Evolutionary conservation across 2,329 filamentous ascomycete genomes (phyloP).

Genomic region (Lasiodiplodia theobromae): DNA sequence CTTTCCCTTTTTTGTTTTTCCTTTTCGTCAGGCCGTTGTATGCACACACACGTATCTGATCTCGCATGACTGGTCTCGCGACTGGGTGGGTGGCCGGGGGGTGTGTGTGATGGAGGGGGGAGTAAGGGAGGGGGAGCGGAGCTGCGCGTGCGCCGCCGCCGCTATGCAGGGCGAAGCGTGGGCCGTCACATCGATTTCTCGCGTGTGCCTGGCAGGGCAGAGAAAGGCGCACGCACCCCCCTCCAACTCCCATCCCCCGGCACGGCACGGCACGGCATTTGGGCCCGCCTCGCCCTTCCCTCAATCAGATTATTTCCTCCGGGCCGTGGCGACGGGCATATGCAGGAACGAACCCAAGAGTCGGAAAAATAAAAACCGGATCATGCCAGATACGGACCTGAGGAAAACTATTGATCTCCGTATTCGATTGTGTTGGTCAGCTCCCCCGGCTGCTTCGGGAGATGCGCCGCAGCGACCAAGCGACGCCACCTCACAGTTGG

Average conservation of each 20-base stretch:
- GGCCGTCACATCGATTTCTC: background rate
- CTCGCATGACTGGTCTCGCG: background rate
- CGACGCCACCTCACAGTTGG: slow-evolving; percentile 3
- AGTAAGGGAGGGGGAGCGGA: background rate
- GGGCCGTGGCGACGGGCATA: background rate
- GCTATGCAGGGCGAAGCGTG: background rate
- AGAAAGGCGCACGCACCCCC: background rate
- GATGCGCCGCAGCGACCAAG: slow-evolving; percentile 12
- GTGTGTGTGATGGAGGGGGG: too few species aligned
- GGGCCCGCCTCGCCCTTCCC: background rate
- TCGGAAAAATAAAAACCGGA: background rate
- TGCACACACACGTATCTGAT: background rate
- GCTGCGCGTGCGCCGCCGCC: background rate
- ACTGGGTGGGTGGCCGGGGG: too few species aligned
- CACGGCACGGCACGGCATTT: slow-evolving; percentile 9
- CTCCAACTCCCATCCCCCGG: background rate
- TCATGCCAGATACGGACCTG: background rate
- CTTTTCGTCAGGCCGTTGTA: background rate
- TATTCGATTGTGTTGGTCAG: background rate
- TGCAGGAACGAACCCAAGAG: background rate
- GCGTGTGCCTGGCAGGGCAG: slow-evolving; percentile 4
- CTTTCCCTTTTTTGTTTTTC: background rate
- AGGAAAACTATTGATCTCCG: slow-evolving; percentile 7
- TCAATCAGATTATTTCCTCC: too few species aligned
- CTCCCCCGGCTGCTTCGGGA: background rate